Evolutionary conservation across 164 flowering plant genomes (phyloP).

Genomic region (Umbellularia californica): DNA sequence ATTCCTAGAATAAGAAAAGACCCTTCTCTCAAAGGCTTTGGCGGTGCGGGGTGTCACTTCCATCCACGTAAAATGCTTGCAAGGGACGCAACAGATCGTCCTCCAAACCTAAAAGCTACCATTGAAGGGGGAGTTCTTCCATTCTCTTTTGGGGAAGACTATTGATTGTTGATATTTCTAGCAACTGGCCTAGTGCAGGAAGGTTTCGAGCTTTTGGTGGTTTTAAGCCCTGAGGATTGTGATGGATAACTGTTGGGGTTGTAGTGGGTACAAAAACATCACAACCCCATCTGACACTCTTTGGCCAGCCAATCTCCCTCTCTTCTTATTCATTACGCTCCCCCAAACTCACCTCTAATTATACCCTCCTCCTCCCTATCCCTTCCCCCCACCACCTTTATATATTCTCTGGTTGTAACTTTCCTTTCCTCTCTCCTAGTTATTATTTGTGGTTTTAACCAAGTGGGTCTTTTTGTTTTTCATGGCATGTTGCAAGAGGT

Average conservation of each 20-base stretch:
- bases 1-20: constrained; percentile 6
- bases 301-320: not conserved
- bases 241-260: constrained; percentile 52
- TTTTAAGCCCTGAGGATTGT: constrained; percentile 41
- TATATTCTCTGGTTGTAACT: not conserved
- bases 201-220: constrained; percentile 28
- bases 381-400: not conserved
- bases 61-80: constrained; percentile 28
- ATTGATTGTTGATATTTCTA: constrained; percentile 18
- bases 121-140: constrained; percentile 18
- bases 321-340: not conserved
- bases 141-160: constrained; percentile 18
- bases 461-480: constrained; percentile 14
- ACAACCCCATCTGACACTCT: not conserved
- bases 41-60: constrained; percentile 27
- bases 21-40: constrained; percentile 5
- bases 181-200: constrained; percentile 22
- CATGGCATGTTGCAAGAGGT: constrained; percentile 9
- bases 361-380: constrained; percentile 7
- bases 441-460: not conserved
- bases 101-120: constrained; percentile 23
- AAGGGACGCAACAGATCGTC: constrained; percentile 35
- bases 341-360: constrained; percentile 6
- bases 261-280: constrained; percentile 7
- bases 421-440: too few species aligned